Percentiles rank a stretch among this genome's conserved stretches.
These are phyloP conservation scores for Leccinum broughii DNA, from an alignment of 768 basidiomycete genomes.

Conservation along the genomic window DNA sequence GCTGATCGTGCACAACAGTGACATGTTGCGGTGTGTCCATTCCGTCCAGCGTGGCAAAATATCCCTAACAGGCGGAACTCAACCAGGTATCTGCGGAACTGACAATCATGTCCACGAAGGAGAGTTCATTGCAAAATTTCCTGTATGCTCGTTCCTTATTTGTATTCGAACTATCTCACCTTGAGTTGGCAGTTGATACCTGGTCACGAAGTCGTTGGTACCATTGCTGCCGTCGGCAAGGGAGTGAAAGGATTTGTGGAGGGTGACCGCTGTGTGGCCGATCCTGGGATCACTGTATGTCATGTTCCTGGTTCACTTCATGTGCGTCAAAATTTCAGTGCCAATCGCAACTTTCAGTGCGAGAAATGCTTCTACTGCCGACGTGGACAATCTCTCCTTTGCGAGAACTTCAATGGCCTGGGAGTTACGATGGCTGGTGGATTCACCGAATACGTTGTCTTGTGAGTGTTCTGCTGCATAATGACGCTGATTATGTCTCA, in stretches of 20 bases:
- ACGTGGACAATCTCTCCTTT: conserved; percentile 71
- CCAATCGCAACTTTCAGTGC: conserved; percentile 46
- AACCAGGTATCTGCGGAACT: conserved; percentile 52
- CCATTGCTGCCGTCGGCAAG: conserved; percentile 69
- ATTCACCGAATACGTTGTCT: conserved; percentile 83
- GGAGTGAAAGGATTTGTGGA: conserved; percentile 68
- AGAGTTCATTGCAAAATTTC: conserved; percentile 63
- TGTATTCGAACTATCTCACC: not conserved
- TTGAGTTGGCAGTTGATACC: conserved; percentile 53
- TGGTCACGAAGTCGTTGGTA: conserved; percentile 70
- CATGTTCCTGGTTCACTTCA: conserved; percentile 5
- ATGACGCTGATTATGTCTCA: not conserved
- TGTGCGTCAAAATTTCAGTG: not conserved
- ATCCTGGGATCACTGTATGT: conserved; percentile 67
- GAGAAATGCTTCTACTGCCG: conserved; percentile 84
- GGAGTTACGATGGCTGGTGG: conserved; percentile 81
- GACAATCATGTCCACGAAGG: conserved; percentile 60
- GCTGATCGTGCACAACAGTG: conserved; percentile 27
- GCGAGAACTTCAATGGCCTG: conserved; percentile 77
- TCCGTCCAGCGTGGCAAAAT: not conserved
- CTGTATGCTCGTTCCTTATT: conserved; percentile 23
- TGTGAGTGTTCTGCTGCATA: conserved; percentile 45
- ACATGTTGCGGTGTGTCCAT: conserved; percentile 38
- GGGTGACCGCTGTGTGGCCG: conserved; percentile 82
- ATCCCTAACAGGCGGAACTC: not conserved